Evolutionary conservation across 2,329 filamentous ascomycete genomes (phyloP).

Genomic region (Diaporthe caulivora): DNA sequence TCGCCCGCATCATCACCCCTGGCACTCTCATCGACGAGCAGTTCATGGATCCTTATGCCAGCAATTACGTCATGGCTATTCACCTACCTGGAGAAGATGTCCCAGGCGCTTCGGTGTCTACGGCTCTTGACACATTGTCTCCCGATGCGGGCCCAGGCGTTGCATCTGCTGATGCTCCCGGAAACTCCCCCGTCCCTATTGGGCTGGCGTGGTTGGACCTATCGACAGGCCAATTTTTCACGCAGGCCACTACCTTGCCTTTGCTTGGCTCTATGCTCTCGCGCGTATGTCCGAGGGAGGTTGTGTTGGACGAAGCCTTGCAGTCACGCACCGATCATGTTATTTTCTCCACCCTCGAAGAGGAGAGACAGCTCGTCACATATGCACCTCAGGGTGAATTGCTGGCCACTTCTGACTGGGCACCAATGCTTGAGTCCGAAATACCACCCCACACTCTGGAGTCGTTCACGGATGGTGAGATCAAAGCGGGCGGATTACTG

Average conservation of each 20-base stretch:
- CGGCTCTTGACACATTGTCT: constrained; percentile 6
- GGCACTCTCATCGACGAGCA: constrained; percentile 97
- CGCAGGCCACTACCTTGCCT: constrained; percentile 78
- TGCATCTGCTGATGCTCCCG: constrained; percentile 36
- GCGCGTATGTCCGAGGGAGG: constrained; percentile 85
- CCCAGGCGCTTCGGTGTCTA: neutral
- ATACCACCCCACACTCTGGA: constrained; percentile 65
- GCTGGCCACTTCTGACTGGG: constrained; percentile 74
- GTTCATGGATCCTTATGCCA: constrained; percentile 94
- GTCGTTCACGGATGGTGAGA: constrained; percentile 76
- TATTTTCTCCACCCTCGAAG: constrained; percentile 76
- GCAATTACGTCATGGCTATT: constrained; percentile 91
- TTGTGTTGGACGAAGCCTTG: constrained; percentile 79
- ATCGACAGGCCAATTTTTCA: constrained; percentile 94
- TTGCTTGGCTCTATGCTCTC: constrained; percentile 85
- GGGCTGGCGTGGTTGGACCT: constrained; percentile 95
- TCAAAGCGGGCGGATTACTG: constrained; percentile 82
- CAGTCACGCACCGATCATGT: constrained; percentile 69
- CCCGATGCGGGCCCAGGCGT: constrained; percentile 19
- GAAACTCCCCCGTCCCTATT: constrained; percentile 57
- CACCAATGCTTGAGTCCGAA: constrained; percentile 80
- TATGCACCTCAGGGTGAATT: constrained; percentile 69
- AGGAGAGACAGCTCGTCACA: constrained; percentile 82
- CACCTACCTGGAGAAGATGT: constrained; percentile 59
- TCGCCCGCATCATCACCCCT: constrained; percentile 90